These are phyloP conservation scores for Rhododendron kiyosumense DNA, from an alignment of 148 eudicot species.

Conservation along the genomic window DNA sequence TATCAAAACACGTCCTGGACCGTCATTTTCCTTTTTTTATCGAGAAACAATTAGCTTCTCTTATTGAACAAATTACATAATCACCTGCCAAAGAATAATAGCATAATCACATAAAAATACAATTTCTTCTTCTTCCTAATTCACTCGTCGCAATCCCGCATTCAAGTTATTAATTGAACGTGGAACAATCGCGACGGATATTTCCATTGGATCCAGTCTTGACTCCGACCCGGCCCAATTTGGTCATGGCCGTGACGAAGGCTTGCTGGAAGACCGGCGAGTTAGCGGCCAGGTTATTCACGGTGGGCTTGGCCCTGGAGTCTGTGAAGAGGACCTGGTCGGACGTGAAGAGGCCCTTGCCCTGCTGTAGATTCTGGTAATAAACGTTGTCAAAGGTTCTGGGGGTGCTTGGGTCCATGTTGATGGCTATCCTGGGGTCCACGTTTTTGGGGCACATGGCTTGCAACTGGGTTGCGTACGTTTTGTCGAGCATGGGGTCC, in stretches of 20 bases:
- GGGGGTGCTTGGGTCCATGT: slow-evolving; percentile 74
- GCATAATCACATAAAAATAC: neutral
- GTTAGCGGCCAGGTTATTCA: slow-evolving; percentile 38
- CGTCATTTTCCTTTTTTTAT: too few species aligned
- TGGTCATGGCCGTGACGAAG: slow-evolving; percentile 37
- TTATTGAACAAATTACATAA: neutral
- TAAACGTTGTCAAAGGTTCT: slow-evolving; percentile 60
- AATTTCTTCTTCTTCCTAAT: neutral
- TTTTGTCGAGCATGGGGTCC: slow-evolving; percentile 61
- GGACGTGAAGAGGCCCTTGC: slow-evolving; percentile 73
- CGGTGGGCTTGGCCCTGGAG: slow-evolving; percentile 45
- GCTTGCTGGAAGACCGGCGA: slow-evolving; percentile 28
- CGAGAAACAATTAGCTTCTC: neutral
- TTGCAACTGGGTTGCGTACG: slow-evolving; percentile 47
- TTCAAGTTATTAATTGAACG: slow-evolving; percentile 21
- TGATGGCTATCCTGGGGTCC: slow-evolving; percentile 67
- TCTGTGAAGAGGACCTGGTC: slow-evolving; percentile 82
- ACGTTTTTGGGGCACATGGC: slow-evolving; percentile 63
- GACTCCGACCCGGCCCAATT: slow-evolving; percentile 59
- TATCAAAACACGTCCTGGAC: too few species aligned
- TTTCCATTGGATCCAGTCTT: slow-evolving; percentile 41
- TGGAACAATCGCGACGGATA: slow-evolving; percentile 41
- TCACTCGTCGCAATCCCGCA: neutral
- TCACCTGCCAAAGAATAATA: neutral
- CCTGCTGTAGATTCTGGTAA: slow-evolving; percentile 53